Evolutionary conservation across 2,329 filamentous ascomycete species (phyloP).

Genomic region (Sporothrix variecibatus): DNA sequence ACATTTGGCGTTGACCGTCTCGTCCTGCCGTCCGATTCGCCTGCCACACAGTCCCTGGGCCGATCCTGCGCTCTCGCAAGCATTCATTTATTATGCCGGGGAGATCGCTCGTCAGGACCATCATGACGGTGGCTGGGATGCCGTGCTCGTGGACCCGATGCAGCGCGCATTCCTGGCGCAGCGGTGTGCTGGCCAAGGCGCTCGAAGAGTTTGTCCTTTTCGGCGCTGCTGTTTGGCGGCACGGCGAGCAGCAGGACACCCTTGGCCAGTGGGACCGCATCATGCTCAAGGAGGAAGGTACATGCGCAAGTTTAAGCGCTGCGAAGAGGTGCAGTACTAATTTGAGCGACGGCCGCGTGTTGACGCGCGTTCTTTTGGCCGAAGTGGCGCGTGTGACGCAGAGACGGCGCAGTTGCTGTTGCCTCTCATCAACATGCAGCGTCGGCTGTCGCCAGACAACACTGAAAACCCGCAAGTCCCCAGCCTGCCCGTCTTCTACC

Average conservation of each 20-base stretch:
- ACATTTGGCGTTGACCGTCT: constrained; percentile 36
- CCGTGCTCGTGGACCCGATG: constrained; percentile 36
- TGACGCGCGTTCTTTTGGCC: constrained; percentile 43
- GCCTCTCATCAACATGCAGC: constrained; percentile 40
- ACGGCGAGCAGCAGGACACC: constrained; percentile 32
- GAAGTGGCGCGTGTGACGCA: constrained; percentile 41
- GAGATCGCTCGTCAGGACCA: constrained; percentile 41
- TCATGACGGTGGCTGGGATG: constrained; percentile 40
- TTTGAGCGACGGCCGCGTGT: constrained; percentile 30
- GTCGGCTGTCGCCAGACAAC: not conserved
- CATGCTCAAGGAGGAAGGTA: constrained; percentile 43
- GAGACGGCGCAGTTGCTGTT: constrained; percentile 41
- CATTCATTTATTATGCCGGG: constrained; percentile 41
- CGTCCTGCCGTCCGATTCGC: constrained; percentile 1
- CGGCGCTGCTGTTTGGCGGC: constrained; percentile 45
- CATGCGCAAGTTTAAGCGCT: constrained; percentile 39
- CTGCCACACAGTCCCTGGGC: constrained; percentile 30
- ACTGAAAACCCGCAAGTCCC: not conserved
- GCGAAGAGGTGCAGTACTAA: constrained; percentile 36
- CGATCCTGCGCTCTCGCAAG: constrained; percentile 33
- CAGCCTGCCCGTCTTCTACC: constrained; percentile 35
- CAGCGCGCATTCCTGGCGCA: constrained; percentile 41
- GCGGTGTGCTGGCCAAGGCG: constrained; percentile 42
- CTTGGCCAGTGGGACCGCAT: constrained; percentile 38
- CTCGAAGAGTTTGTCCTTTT: constrained; percentile 45